A percentile compares a stretch with the other conserved stretches of the same genome.
Conservation (phyloP, 1,284 basidiomycete species). For the Ganoderma resinaceum region DNA sequence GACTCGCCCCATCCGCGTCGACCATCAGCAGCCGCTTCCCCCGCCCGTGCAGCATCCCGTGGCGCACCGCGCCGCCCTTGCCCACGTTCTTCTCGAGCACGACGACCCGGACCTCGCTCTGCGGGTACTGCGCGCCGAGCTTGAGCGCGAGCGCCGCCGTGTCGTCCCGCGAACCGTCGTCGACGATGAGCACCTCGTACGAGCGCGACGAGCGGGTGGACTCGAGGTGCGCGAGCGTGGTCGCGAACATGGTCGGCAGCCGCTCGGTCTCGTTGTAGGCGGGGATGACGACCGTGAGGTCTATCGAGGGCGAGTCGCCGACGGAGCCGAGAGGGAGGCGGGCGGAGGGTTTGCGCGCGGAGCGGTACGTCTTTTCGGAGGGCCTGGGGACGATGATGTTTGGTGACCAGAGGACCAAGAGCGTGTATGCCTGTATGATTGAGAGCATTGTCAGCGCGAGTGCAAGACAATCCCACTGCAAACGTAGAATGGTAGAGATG, state of each 20-base stretch:
- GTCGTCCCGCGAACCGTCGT: slow-evolving; percentile 86
- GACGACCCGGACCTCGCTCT: slow-evolving; percentile 75
- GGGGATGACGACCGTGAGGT: slow-evolving; percentile 86
- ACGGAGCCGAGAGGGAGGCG: slow-evolving; percentile 62
- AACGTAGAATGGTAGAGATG: slow-evolving; percentile 22
- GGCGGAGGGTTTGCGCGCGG: slow-evolving; percentile 54
- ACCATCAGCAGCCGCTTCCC: slow-evolving; percentile 88
- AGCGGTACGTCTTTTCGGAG: slow-evolving; percentile 73
- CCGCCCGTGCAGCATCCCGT: slow-evolving; percentile 85
- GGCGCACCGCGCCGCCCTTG: slow-evolving; percentile 92
- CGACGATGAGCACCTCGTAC: slow-evolving; percentile 87
- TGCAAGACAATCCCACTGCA: slow-evolving; percentile 28
- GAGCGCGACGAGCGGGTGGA: slow-evolving; percentile 46
- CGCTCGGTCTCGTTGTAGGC: slow-evolving; percentile 90
- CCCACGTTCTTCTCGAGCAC: slow-evolving; percentile 84
- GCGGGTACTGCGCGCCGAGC: slow-evolving; percentile 63
- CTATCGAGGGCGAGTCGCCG: slow-evolving; percentile 58
- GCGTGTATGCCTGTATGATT: slow-evolving; percentile 60
- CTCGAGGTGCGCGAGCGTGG: slow-evolving; percentile 69
- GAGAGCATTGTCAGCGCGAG: slow-evolving; percentile 2
- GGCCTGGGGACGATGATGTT: slow-evolving; percentile 64
- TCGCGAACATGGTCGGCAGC: slow-evolving; percentile 82
- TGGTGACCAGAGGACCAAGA: slow-evolving; percentile 74
- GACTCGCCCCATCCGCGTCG: slow-evolving; percentile 93
- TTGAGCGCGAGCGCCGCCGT: slow-evolving; percentile 74